A percentile compares a stretch with the other conserved stretches of the same genome.
These are phyloP conservation scores for Salix dunnii DNA, from an alignment of 345 rosid genomes.

Conservation along the genomic window DNA sequence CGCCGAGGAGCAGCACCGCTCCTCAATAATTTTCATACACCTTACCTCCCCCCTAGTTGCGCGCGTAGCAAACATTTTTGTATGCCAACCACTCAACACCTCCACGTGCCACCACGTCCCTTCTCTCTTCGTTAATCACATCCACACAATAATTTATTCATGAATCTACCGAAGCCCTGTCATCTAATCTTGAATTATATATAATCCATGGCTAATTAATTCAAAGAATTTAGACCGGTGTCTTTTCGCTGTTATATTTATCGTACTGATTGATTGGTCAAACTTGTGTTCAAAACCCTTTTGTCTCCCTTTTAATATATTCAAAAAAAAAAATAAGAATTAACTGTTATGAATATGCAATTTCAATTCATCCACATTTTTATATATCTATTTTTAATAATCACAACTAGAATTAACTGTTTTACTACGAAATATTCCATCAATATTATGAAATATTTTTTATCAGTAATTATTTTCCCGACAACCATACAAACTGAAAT, in stretches of 20 bases:
- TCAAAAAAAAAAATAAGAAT: no score
- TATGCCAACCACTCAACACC: not conserved
- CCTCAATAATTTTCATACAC: not conserved
- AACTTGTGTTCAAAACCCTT: not conserved
- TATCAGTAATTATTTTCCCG: no score
- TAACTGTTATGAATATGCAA: fast-evolving
- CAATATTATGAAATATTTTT: no score
- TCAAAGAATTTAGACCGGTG: not conserved
- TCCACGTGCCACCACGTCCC: not conserved
- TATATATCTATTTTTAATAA: no score
- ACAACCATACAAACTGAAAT: no score
- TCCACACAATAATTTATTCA: not conserved
- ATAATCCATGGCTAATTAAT: not conserved
- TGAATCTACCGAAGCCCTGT: not conserved
- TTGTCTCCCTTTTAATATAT: not conserved
- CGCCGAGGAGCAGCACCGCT: no score
- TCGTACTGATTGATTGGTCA: not conserved
- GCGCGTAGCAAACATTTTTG: not conserved
- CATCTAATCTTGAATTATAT: not conserved
- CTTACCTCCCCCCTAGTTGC: not conserved
- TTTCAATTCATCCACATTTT: no score
- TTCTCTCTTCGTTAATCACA: not conserved
- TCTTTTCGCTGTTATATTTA: not conserved
- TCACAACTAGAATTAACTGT: no score
- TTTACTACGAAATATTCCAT: no score